Conservation (phyloP, 805 yeast species). For the Starmerella tilneyi region DNA sequence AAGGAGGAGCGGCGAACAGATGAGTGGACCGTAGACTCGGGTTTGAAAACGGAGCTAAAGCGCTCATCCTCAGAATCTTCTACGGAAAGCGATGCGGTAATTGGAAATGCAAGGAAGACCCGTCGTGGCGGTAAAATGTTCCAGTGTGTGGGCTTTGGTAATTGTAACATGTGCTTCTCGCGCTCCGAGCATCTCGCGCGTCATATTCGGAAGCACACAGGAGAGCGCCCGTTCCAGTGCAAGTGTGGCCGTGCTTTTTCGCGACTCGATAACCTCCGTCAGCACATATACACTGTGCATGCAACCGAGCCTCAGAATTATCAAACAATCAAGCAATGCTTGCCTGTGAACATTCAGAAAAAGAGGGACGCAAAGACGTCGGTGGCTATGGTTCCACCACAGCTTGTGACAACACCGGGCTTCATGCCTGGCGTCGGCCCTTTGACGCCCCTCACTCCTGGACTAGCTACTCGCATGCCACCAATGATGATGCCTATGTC, state of each 20-base stretch:
- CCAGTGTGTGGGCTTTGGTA: slow-evolving; percentile 77
- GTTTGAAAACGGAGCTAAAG: not conserved
- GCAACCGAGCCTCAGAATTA: slow-evolving; percentile 37
- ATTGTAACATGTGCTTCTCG: slow-evolving; percentile 80
- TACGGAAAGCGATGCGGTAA: slow-evolving; percentile 19
- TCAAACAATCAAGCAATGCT: slow-evolving; percentile 17
- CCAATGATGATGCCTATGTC: slow-evolving; percentile 1
- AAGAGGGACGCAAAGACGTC: not conserved
- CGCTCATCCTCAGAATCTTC: not conserved
- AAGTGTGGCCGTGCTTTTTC: slow-evolving; percentile 67
- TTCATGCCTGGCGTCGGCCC: not conserved
- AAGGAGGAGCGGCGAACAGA: no score
- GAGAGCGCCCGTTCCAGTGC: slow-evolving; percentile 86
- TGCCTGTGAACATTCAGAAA: slow-evolving; percentile 1
- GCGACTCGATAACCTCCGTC: slow-evolving; percentile 77
- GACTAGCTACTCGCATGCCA: not conserved
- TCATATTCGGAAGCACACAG: slow-evolving; percentile 87
- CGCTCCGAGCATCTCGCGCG: slow-evolving; percentile 87
- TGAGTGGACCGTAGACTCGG: no score
- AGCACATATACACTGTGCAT: slow-evolving; percentile 81
- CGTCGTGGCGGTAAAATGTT: slow-evolving; percentile 42
- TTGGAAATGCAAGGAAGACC: slow-evolving; percentile 20
- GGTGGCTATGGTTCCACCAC: not conserved
- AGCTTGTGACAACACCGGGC: not conserved
- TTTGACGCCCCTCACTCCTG: not conserved